Conservation (phyloP, 352 stramenopile species). For the Sclerospora graminicola region DNA sequence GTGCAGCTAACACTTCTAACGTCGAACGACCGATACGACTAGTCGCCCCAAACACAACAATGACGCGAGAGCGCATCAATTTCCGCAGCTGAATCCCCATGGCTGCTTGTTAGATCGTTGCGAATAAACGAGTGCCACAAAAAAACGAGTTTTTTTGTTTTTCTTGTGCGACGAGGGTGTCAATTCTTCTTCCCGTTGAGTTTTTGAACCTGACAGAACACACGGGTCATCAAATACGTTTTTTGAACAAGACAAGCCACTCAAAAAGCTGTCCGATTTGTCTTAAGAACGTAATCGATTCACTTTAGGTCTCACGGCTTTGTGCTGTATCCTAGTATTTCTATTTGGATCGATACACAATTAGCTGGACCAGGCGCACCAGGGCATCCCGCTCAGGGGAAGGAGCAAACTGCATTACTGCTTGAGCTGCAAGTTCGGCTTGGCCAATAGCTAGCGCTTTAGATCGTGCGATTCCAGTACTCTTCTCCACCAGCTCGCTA, state of each 20-base stretch:
- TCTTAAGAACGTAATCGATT: no score
- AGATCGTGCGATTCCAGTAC: conserved; percentile 87
- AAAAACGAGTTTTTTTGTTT: no score
- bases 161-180: conserved; percentile 18
- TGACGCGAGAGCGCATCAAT: conserved; percentile 40
- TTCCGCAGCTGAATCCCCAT: conserved; percentile 56
- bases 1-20: conserved; percentile 35
- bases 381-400: conserved; percentile 78
- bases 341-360: conserved; percentile 87
- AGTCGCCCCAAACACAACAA: conserved; percentile 70
- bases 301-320: no score
- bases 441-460: conserved; percentile 94
- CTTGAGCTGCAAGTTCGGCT: conserved; percentile 92
- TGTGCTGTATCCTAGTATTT: conserved; percentile 13
- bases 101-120: conserved; percentile 2
- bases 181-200: conserved; percentile 2
- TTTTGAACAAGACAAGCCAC: not conserved
- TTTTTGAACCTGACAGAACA: conserved; percentile 10
- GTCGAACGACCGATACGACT: conserved; percentile 49
- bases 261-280: no score
- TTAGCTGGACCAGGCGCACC: conserved; percentile 75
- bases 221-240: not conserved
- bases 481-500: conserved; percentile 84
- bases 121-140: no score
- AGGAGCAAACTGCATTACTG: conserved; percentile 78